These are phyloP conservation scores for Filobasidium wieringae DNA, from an alignment of 768 basidiomycete species.

Conservation along the genomic window DNA sequence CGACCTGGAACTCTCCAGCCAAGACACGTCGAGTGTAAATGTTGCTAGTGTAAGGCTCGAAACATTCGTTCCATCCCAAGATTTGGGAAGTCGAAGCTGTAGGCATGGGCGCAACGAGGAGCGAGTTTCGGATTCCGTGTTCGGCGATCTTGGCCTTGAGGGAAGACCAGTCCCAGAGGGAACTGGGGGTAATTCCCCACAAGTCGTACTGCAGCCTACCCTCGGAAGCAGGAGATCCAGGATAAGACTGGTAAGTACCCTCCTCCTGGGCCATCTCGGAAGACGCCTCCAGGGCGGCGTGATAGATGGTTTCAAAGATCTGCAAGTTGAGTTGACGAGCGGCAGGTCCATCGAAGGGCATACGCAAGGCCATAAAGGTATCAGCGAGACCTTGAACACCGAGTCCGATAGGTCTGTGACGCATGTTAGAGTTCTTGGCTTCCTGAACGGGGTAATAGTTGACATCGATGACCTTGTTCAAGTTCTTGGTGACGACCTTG, in stretches of 20 bases:
- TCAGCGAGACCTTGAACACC: conserved; percentile 98
- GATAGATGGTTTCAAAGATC: conserved; percentile 99
- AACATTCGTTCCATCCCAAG: conserved; percentile 95
- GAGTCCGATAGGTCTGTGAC: conserved; percentile 91
- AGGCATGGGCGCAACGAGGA: conserved; percentile 93
- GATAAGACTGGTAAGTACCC: conserved; percentile 78
- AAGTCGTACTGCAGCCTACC: conserved; percentile 89
- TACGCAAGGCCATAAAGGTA: conserved; percentile 88
- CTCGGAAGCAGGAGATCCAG: conserved; percentile 75
- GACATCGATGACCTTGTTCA: conserved; percentile 78
- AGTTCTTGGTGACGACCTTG: conserved; percentile 83
- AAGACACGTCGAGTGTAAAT: conserved; percentile 98
- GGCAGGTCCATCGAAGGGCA: conserved; percentile 84
- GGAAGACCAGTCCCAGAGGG: conserved; percentile 84
- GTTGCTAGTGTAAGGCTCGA: conserved; percentile 98
- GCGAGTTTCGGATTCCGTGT: conserved; percentile 76
- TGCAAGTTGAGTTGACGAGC: conserved; percentile 82
- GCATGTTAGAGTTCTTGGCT: conserved; percentile 84
- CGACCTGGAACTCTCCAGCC: conserved; percentile 99
- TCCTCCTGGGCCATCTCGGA: conserved; percentile 67
- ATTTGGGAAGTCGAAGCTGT: conserved; percentile 98
- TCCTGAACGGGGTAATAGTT: conserved; percentile 94
- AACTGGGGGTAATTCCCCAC: conserved; percentile 80
- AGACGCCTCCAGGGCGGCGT: conserved; percentile 82
- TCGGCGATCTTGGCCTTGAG: conserved; percentile 75